Conservation (phyloP, 257 asterid genomes). For the Solanum tarapatanum region DNA sequence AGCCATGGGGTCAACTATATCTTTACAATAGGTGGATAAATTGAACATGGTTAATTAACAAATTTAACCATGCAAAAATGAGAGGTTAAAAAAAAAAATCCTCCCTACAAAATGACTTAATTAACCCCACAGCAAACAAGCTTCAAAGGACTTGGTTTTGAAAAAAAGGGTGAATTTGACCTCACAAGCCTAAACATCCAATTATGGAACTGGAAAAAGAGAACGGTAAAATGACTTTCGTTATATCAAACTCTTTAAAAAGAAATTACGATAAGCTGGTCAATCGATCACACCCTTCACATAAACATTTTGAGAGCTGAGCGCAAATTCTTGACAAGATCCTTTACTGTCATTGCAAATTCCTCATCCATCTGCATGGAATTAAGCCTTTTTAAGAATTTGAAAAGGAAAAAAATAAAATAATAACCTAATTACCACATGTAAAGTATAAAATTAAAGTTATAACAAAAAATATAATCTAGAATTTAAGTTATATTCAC, state of each 20-base stretch:
- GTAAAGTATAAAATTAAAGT: not conserved
- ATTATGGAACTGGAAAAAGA: not conserved
- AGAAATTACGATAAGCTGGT: not conserved
- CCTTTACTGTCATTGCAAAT: slow-evolving; percentile 20
- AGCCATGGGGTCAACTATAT: slow-evolving; percentile 13
- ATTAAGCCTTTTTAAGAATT: not conserved
- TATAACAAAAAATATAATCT: not conserved
- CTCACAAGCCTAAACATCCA: not conserved
- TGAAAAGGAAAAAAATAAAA: not conserved
- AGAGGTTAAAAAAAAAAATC: not conserved
- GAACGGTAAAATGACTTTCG: not conserved
- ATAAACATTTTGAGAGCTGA: slow-evolving; percentile 17
- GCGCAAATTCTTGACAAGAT: slow-evolving; percentile 20
- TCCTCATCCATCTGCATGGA: slow-evolving; percentile 22
- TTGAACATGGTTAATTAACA: slow-evolving; percentile 16
- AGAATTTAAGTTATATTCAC: not conserved
- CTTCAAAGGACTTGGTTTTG: slow-evolving; percentile 1
- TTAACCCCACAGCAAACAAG: slow-evolving; percentile 18
- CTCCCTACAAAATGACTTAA: slow-evolving; percentile 20
- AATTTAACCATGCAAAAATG: slow-evolving; percentile 16
- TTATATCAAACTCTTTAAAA: not conserved
- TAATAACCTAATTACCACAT: not conserved
- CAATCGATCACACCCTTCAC: not conserved
- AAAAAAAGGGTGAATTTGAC: not conserved
- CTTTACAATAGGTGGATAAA: slow-evolving; percentile 14